Conservation (phyloP, 306 rosid species). For the Prinsepia uniflora region DNA sequence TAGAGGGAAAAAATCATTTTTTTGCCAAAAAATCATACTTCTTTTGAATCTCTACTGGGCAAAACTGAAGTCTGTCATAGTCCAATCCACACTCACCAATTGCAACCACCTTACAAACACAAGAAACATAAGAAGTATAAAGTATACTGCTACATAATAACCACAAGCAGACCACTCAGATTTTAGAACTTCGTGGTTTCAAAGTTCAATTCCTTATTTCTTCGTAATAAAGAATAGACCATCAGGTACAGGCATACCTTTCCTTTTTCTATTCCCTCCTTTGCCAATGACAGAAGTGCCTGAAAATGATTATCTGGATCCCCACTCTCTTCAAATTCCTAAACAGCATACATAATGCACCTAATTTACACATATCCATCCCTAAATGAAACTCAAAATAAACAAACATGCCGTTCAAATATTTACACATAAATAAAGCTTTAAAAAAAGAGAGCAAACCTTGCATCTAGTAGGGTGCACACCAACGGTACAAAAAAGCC, state of each 20-base stretch:
- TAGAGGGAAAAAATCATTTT: not conserved
- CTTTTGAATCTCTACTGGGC: conserved; percentile 84
- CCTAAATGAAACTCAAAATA: conserved; percentile 13
- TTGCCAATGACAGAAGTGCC: conserved; percentile 76
- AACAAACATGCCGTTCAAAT: not conserved
- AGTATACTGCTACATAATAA: not conserved
- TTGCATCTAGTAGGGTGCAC: conserved; percentile 98
- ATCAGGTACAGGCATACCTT: conserved; percentile 46
- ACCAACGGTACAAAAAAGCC: conserved; percentile 92
- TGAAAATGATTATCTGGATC: conserved; percentile 89
- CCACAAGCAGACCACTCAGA: not conserved
- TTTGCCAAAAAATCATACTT: conserved; percentile 41
- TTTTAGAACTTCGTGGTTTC: too few relatives aligned
- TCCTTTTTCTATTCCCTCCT: conserved; percentile 90
- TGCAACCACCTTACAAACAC: conserved; percentile 68
- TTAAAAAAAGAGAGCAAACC: conserved; percentile 36
- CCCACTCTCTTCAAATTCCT: conserved; percentile 90
- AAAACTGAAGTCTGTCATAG: conserved; percentile 90
- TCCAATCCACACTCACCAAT: conserved; percentile 97
- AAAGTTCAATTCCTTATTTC: not conserved
- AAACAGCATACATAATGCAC: conserved; percentile 26
- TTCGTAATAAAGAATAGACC: not conserved
- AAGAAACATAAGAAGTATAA: not conserved
- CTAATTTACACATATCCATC: conserved; percentile 27
- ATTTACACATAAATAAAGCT: not conserved